A percentile compares a stretch with the other conserved stretches of the same genome.
Evolutionary conservation across 2,329 filamentous ascomycete species (phyloP).

Genomic region (Fusarium mexicanum): DNA sequence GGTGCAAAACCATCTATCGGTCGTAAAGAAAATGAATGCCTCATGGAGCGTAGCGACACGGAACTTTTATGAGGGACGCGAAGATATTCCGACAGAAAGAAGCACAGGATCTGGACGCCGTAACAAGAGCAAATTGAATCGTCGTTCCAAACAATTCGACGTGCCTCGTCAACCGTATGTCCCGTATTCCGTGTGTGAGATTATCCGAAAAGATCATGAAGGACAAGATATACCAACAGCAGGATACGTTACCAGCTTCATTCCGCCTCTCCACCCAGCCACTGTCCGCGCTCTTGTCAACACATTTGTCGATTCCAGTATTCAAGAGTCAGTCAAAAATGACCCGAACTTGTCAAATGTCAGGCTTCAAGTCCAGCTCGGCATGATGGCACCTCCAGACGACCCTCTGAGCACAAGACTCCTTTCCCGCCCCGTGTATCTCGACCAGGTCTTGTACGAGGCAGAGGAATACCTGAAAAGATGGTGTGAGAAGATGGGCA

Average conservation of each 20-base stretch:
- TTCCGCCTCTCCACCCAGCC: background rate
- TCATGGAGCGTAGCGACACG: background rate
- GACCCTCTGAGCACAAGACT: background rate
- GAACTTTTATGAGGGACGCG: background rate
- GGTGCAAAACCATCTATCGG: background rate
- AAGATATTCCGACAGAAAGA: background rate
- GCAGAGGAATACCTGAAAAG: background rate
- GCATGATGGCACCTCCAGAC: background rate
- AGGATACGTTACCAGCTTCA: conserved; percentile 10
- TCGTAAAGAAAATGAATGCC: background rate
- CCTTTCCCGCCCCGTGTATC: conserved; percentile 29
- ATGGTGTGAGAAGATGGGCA: conserved; percentile 32
- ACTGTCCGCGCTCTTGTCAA: conserved; percentile 1
- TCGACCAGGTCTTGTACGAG: conserved; percentile 35
- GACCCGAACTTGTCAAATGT: background rate
- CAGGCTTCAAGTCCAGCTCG: conserved; percentile 14
- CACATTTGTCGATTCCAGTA: background rate
- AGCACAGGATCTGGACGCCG: background rate
- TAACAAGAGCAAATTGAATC: background rate
- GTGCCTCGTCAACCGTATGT: background rate
- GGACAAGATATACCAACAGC: background rate
- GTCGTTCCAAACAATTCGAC: background rate
- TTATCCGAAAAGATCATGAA: background rate
- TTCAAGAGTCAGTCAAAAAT: background rate
- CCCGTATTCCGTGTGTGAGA: background rate